Evolutionary conservation across 169 alveolate species (phyloP), one percentile per base, ranked within the genome.

Genomic region (Babesia ovata): DNA sequence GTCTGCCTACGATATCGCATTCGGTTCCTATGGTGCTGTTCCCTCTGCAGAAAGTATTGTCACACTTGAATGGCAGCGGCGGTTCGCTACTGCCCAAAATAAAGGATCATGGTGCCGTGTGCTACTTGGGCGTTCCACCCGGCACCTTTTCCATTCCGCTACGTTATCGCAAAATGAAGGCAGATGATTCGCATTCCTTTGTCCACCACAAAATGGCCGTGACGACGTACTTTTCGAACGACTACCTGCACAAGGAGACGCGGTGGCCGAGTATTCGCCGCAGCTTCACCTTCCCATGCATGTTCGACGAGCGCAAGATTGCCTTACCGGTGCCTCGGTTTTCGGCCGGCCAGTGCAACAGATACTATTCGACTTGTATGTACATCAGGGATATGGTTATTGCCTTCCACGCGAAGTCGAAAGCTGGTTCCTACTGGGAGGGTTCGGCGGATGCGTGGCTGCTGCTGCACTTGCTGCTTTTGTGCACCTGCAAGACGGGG

Each of bases 111-210:
- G 65, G 66, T 17, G 39, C 63, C 39, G 28, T 56, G 11, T 69
- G 79, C 42, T 79, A 79, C 63, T 49, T 81, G 67, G 88, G 88
- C 33, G 33, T 81, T 16, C 84, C 88, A n/a, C 49, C 75, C 39
- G 88, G 88, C n/a, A 72, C 79, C 29, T 16, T 81, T 42, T 60
- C 88, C 12, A 72, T 81, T 14, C 88, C 88, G n/a, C 66, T 81
- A 22, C 46, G 53, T 24, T 33, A 58, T 19, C 28, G 33, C 54
- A 10, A 16, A 17, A 17, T 16, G 42, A 12, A 12, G 36, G 19
- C 19, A 17, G 50, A 45, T 10, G n/a, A 16, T 10, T 16, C 19
- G 50, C n/a, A 45, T 2, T 17, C n/a, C 50, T 17, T 4, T 10
- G 14, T 16, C n/a, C 14, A 16, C 50, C 28, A 10, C 61, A 21